Conservation (phyloP, 768 basidiomycete genomes). For the Tylopilus felleus region DNA sequence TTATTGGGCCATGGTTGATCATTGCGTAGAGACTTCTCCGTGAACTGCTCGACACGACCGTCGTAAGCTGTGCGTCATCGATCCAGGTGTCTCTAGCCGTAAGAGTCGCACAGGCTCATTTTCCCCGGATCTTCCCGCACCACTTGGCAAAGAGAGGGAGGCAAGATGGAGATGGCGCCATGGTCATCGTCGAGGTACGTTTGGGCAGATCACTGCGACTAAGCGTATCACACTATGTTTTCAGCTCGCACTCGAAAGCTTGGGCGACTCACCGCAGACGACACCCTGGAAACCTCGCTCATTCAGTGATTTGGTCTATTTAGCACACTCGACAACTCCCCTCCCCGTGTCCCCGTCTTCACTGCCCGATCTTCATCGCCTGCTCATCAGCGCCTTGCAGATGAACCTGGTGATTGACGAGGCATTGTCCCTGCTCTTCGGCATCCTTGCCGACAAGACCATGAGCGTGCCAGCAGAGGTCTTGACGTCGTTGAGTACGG, state of each 20-base stretch:
- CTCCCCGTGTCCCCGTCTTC: conserved; percentile 10
- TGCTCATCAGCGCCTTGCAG: conserved; percentile 51
- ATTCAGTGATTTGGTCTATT: conserved; percentile 25
- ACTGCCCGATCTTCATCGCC: conserved; percentile 34
- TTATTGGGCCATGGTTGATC: neutral
- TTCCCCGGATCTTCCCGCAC: conserved; percentile 42
- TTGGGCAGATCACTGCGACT: neutral
- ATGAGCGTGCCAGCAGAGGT: conserved; percentile 42
- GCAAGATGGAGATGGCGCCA: conserved; percentile 39
- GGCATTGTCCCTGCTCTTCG: conserved; percentile 53
- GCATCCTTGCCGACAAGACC: conserved; percentile 9
- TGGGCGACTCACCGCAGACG: conserved; percentile 25
- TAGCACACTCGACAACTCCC: conserved; percentile 19
- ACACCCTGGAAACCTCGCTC: conserved; percentile 24
- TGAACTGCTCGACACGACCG: conserved; percentile 35
- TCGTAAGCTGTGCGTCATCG: conserved; percentile 35
- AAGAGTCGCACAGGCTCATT: conserved; percentile 42
- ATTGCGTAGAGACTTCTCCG: conserved; percentile 26
- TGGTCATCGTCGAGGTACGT: conserved; percentile 42
- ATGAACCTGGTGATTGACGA: conserved; percentile 56
- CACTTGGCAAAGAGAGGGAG: conserved; percentile 32
- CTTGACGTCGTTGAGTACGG: conserved; percentile 43
- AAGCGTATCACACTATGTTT: neutral
- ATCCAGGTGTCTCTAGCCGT: conserved; percentile 46
- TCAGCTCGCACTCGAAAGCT: conserved; percentile 32